Evolutionary conservation across 192 early-diverging fungal genomes (phyloP), one percentile per base, ranked within the genome.

Genomic region (Bifiguratus adelaidae): DNA sequence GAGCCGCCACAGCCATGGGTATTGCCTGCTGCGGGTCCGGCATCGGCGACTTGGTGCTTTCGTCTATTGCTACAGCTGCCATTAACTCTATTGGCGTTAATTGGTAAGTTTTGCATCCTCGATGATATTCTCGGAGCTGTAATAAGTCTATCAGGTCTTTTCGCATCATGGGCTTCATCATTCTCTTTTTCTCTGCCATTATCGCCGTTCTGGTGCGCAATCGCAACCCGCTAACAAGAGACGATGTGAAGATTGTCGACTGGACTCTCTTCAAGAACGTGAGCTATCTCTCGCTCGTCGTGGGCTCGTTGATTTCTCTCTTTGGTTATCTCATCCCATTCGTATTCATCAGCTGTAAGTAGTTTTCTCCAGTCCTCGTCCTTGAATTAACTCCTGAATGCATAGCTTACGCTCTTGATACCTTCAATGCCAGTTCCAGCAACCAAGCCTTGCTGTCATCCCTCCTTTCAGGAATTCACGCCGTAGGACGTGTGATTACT

Each of bases 41-140:
- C 13, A 53, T 85, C 37, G 87, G 87, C 30, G 86, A 84, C 1
- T 58, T 88, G 7, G 65, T 73, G 16, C 61, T 84, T 48, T 63
- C 76, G 1, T 71, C 73, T n/a, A 57, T 86, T 19, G 68, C 69
- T 47, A 72, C 69, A 20, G 24, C 55, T 22, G 63, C 87, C 9
- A n/a, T n/a, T n/a, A 57, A 61, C 20, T 48, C 32, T 5, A 30
- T 81, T 11, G 85, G 79, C 1, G 56, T 68, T 16, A 32, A 45
- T 3, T 83, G 81, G 79, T 50, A 36, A 50, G 19, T 13, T 23
- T 30, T 46, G 11, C 11, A 9, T 8, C 11, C 13, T 46, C 16
- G 16, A 41, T 20, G 16, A 33, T 33, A 33, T 33, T 33, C n/a
- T 33, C 32, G 32, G 8, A n/a, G n/a, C 32, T 33, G 8, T 33